Evolutionary conservation across 2,329 filamentous ascomycete genomes (phyloP), one percentile per base, ranked within the genome.

Genomic region (Sclerotinia nivalis): DNA sequence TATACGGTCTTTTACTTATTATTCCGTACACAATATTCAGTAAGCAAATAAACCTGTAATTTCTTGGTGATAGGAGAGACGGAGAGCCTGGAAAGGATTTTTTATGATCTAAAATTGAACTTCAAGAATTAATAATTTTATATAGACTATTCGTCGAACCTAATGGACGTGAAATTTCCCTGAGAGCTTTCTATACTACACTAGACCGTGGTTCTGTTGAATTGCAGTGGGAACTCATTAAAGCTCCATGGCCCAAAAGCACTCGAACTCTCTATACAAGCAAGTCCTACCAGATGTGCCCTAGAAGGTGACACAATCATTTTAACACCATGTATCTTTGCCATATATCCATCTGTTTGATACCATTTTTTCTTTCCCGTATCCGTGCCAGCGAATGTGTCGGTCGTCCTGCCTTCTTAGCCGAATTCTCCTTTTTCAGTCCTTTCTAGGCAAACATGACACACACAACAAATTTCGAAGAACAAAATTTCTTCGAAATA

Each of bases 351-450:
- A 12, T 25, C 10, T 9, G 10, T 20, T 25, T 3, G 12, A 43
- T 10, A 40, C 9, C 5, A 28, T 40, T 6, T 37, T 7, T 40
- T 13, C 5, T 25, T 28, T 47, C 22, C 15, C 1, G 10, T 12
- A 50, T 25, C 2, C 9, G 12, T 25, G 8, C 47, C 15, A 6
- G 18, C 10, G 37, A 2, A 9, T 43, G 13, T 43, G 25, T 37
- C 7, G 8, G 15, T 2, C 1, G 2, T 28, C 15, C 6, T 8
- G 18, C 28, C 2, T 6, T 7, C 9, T 10, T 15, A 1, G 1
- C 7, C 28, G 4, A 0, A 18, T 34, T 20, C 20, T n/a, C 4
- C 49, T 28, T 10, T 49, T 0, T 2, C 10, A 9, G 4, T 37
- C 28, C 22, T 37, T 50, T 9, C 28, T 37, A 62, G 7, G 60